Evolutionary conservation across 768 basidiomycete species (phyloP).

Genomic region (Astraeus odoratus): DNA sequence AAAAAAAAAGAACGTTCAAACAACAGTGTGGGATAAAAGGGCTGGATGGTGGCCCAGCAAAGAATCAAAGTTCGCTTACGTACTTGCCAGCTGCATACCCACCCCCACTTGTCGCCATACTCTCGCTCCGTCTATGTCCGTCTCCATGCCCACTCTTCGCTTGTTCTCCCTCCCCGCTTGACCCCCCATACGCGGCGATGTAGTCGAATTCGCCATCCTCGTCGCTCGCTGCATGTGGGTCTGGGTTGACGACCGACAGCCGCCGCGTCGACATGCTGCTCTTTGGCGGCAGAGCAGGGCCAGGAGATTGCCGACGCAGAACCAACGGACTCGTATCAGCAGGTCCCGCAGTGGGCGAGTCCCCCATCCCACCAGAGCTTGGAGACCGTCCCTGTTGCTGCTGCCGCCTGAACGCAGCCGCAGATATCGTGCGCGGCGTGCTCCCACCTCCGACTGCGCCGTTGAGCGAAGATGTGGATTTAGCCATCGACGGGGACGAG

Average conservation of each 20-base stretch:
- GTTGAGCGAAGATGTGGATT: constrained; percentile 30
- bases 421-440: constrained; percentile 55
- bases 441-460: constrained; percentile 21
- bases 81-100: constrained; percentile 41
- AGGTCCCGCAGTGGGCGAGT: constrained; percentile 16
- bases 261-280: constrained; percentile 13
- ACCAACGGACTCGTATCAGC: constrained; percentile 43
- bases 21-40: background rate
- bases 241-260: constrained; percentile 25
- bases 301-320: constrained; percentile 42
- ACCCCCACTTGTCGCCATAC: background rate
- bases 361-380: constrained; percentile 10
- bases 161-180: constrained; percentile 11
- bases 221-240: constrained; percentile 20
- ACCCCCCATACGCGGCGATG: constrained; percentile 42
- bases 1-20: background rate
- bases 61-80: constrained; percentile 38
- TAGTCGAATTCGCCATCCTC: constrained; percentile 52
- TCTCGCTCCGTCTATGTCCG: background rate
- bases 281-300: constrained; percentile 16
- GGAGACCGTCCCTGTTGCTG: constrained; percentile 29
- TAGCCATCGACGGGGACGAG: constrained; percentile 22
- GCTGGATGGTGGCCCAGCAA: background rate
- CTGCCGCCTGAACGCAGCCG: constrained; percentile 65
- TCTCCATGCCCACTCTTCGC: constrained; percentile 2